Conservation (phyloP, 1,139 yeast genomes). For the Suhomyces guaymorum region DNA sequence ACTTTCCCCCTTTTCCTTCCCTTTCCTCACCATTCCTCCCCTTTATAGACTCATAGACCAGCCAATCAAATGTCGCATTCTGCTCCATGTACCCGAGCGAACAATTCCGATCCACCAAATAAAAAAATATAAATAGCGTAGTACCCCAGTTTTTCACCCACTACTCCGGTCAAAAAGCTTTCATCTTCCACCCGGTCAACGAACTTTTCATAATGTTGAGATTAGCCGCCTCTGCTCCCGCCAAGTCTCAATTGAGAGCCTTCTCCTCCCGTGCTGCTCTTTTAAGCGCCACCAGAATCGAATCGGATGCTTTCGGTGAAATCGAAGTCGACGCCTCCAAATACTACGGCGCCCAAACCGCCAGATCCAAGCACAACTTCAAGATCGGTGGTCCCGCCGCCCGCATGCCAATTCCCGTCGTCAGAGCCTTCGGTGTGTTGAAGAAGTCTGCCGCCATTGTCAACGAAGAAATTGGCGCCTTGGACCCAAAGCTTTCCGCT, state of each 20-base stretch:
- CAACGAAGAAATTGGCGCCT: constrained; percentile 20
- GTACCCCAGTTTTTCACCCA: constrained; percentile 1
- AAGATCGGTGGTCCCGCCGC: constrained; percentile 55
- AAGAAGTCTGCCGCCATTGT: constrained; percentile 24
- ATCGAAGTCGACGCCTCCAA: constrained; percentile 20
- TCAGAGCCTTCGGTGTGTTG: constrained; percentile 22
- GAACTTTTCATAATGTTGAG: constrained; percentile 30
- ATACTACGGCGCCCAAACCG: constrained; percentile 26
- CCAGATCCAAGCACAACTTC: constrained; percentile 23
- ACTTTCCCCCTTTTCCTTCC: not conserved
- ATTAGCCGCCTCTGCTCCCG: constrained; percentile 20
- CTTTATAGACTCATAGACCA: constrained; percentile 2
- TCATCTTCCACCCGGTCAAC: not conserved
- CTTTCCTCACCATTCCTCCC: not conserved
- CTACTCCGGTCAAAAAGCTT: too few species aligned
- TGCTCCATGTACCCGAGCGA: constrained; percentile 9
- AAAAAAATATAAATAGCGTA: too few species aligned
- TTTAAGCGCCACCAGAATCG: constrained; percentile 25
- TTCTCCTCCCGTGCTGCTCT: constrained; percentile 30
- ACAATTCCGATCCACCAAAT: constrained; percentile 2
- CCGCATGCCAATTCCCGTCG: constrained; percentile 23
- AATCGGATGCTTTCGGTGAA: constrained; percentile 24
- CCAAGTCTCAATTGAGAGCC: constrained; percentile 25
- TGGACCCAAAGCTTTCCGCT: constrained; percentile 21
- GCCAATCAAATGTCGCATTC: constrained; percentile 19